Evolutionary conservation across 345 rosid species (phyloP).

Genomic region (Gossypium thurberi): DNA sequence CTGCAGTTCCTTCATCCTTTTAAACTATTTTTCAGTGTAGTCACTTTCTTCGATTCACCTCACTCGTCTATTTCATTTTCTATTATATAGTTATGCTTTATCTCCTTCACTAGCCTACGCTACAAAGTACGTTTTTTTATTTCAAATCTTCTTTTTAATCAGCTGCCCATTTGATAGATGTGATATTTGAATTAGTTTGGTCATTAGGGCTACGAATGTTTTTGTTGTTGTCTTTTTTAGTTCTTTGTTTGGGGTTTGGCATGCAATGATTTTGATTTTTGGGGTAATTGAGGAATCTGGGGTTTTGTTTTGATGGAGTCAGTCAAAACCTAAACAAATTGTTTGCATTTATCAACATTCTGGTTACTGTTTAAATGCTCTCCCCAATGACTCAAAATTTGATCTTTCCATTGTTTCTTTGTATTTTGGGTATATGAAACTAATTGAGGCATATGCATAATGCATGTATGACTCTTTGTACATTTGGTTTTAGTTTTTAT

Average conservation of each 20-base stretch:
- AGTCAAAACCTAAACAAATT: not conserved
- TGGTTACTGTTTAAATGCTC: not conserved
- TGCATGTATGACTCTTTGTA: not conserved
- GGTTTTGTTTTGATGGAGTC: not conserved
- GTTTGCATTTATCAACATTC: not conserved
- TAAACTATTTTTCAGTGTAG: not conserved
- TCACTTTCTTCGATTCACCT: not conserved
- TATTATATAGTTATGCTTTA: not conserved
- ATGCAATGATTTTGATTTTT: not conserved
- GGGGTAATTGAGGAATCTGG: not conserved
- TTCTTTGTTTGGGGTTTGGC: not conserved
- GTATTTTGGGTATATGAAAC: not conserved
- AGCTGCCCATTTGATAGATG: not conserved
- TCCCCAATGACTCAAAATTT: not conserved
- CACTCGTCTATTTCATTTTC: not conserved
- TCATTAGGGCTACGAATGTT: not conserved
- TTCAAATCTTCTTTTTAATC: not conserved
- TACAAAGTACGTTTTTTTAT: not conserved
- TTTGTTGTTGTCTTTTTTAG: not conserved
- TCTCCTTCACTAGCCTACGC: not conserved
- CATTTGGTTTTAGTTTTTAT: not conserved
- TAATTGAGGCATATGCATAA: not conserved
- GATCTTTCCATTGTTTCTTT: not conserved
- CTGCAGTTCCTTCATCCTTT: not conserved
- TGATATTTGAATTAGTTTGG: not conserved